A percentile compares a stretch with the other conserved stretches of the same genome.
Evolutionary conservation across 352 stramenopile genomes (phyloP).

Genomic region (Plasmopara muralis): DNA sequence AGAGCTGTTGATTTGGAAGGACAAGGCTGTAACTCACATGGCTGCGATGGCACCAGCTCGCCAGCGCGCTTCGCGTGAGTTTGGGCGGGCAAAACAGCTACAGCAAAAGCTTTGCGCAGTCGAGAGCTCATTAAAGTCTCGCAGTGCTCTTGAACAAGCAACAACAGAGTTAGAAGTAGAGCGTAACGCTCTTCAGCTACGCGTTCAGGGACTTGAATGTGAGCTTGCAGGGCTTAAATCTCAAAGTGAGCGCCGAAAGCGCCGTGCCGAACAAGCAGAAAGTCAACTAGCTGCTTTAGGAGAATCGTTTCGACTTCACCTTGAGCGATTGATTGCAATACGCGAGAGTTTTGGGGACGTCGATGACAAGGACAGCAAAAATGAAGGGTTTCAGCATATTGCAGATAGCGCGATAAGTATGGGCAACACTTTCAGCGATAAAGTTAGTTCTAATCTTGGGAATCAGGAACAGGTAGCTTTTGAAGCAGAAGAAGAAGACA

Average conservation of each 20-base stretch:
- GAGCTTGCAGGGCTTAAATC: constrained; percentile 24
- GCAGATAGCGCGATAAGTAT: constrained; percentile 1
- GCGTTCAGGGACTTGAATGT: constrained; percentile 21
- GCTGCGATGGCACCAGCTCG: constrained; percentile 47
- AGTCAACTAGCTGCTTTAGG: constrained; percentile 34
- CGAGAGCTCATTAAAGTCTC: constrained; percentile 48
- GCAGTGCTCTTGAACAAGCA: constrained; percentile 40
- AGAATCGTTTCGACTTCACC: constrained; percentile 45
- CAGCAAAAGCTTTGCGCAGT: constrained; percentile 46
- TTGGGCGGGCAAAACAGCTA: constrained; percentile 45
- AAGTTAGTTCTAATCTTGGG: constrained; percentile 1
- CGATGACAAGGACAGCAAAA: constrained; percentile 6
- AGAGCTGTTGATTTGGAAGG: constrained; percentile 58
- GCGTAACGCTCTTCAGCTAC: constrained; percentile 22
- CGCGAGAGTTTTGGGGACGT: constrained; percentile 39
- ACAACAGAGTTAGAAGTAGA: constrained; percentile 32
- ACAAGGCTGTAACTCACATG: constrained; percentile 60
- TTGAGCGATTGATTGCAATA: constrained; percentile 53
- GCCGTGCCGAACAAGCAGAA: constrained; percentile 19
- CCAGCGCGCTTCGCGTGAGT: constrained; percentile 33
- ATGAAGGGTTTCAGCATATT: neutral
- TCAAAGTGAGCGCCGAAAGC: constrained; percentile 12
- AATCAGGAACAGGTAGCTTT: neutral
- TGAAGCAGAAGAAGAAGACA: constrained; percentile 1
- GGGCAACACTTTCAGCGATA: neutral